Evolutionary conservation across 768 basidiomycete genomes (phyloP), one percentile per base, ranked within the genome.

Genomic region (Lactarius psammicola): DNA sequence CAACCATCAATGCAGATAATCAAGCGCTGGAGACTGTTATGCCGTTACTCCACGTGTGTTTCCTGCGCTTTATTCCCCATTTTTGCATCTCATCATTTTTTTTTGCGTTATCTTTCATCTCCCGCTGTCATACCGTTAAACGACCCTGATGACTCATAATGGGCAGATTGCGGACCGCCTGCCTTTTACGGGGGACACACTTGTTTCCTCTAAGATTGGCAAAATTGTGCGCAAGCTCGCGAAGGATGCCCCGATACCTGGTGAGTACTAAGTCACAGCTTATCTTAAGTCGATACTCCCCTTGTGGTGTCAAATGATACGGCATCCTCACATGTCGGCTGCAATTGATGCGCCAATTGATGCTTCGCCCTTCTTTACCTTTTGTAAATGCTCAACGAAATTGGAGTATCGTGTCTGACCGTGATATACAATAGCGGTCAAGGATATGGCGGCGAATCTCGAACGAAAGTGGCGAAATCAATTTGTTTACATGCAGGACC

Each of bases 371-470:
- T 46, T 6, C 51, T 55, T 53, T 46, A 15, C 57, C 51, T 44
- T 60, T 61, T 42, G 58, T 61, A 53, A 49, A 57, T 65, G 44
- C 64, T 40, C 38, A 26, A 17, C 31, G 53, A 67, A 55, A 62
- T 44, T 17, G 40, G 59, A 42, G 28, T 42, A 72, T 79, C 86
- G 82, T 88, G 87, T 89, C 88, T 91, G 86, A 91, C 88, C 73
- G 76, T 73, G 73, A 77, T 73, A 78, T 80, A 75, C 44, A 72
- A 75, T 82, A 94, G 92, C 92, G 79, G 85, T 92, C 88, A 90
- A 92, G 87, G 92, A 94, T 80, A 91, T 94, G 89, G 92, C 92
- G 72, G 85, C 85, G 75, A 92, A 91, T 80, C 81, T 94, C 80
- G 90, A 92, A 78, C 85, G 85, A 72, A 87, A 86, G 80, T 94